Evolutionary conservation across 345 rosid species (phyloP).

Genomic region (Zanthoxylum bungeanum): DNA sequence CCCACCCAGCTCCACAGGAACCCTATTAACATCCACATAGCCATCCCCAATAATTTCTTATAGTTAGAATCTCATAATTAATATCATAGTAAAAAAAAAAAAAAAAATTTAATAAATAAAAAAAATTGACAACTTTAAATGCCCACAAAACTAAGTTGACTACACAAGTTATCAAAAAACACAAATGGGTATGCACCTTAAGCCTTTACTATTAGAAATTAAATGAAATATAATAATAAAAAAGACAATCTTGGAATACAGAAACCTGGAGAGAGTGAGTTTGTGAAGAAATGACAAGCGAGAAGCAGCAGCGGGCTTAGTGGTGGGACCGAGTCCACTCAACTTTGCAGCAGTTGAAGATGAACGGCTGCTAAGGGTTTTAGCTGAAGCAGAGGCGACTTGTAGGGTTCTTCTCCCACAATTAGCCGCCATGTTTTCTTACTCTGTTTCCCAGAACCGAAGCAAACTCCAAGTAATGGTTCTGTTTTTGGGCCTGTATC

Average conservation of each 20-base stretch:
- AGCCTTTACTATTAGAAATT: background rate
- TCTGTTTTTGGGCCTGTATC: background rate
- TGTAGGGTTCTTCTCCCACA: slow-evolving; percentile 58
- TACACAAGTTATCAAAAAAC: background rate
- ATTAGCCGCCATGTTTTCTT: slow-evolving; percentile 59
- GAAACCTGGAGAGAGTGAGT: slow-evolving; percentile 51
- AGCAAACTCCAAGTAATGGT: background rate
- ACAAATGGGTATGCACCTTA: background rate
- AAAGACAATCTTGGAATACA: background rate
- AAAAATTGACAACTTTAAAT: background rate
- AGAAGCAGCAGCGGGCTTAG: slow-evolving; percentile 31
- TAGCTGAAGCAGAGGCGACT: slow-evolving; percentile 41
- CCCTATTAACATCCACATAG: slow-evolving; percentile 34
- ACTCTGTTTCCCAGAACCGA: background rate
- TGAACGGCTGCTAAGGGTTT: slow-evolving; percentile 42
- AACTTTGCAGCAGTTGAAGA: slow-evolving; percentile 36
- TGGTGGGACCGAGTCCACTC: slow-evolving; percentile 35
- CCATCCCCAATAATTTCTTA: background rate
- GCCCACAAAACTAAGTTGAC: background rate
- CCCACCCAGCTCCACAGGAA: slow-evolving; percentile 70
- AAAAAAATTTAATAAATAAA: too few relatives aligned
- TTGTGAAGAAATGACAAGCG: slow-evolving; percentile 39
- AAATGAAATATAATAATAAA: background rate
- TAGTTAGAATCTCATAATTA: background rate
- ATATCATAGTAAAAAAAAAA: background rate